Conservation (phyloP, 805 yeast species). For the Hanseniaspora mollemarum region DNA sequence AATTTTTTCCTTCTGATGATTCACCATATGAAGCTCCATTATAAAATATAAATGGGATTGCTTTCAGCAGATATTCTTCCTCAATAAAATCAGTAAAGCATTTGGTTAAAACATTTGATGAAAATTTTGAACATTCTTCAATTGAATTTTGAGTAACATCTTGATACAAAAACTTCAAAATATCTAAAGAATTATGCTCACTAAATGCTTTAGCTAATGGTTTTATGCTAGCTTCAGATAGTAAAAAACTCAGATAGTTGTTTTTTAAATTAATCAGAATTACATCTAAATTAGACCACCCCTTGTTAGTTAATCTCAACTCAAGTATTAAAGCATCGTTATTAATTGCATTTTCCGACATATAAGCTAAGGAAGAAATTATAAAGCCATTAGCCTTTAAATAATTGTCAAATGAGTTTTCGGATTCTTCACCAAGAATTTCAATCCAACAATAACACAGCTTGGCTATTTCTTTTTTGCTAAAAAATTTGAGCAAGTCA, state of each 20-base stretch:
- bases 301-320: slow-evolving; percentile 38
- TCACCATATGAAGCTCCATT: slow-evolving; percentile 29
- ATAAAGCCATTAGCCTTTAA: slow-evolving; percentile 32
- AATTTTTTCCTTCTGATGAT: slow-evolving; percentile 26
- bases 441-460: slow-evolving; percentile 42
- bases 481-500: slow-evolving; percentile 11
- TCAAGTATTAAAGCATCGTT: slow-evolving; percentile 41
- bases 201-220: slow-evolving; percentile 35
- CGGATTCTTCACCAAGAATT: slow-evolving; percentile 52
- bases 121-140: slow-evolving; percentile 37
- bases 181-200: slow-evolving; percentile 39
- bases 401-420: slow-evolving; percentile 37
- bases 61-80: slow-evolving; percentile 36
- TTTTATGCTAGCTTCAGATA: slow-evolving; percentile 17
- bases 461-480: slow-evolving; percentile 23
- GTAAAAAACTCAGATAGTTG: slow-evolving; percentile 18
- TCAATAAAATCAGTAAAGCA: slow-evolving; percentile 26
- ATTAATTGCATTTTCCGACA: slow-evolving; percentile 31
- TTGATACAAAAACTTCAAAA: slow-evolving; percentile 37
- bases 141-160: slow-evolving; percentile 32
- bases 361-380: slow-evolving; percentile 34
- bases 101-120: slow-evolving; percentile 34
- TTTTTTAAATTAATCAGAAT: slow-evolving; percentile 32
- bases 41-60: slow-evolving; percentile 28
- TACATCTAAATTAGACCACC: slow-evolving; percentile 30